Conservation (phyloP, 768 basidiomycete genomes). For the Amanita rubescens region DNA sequence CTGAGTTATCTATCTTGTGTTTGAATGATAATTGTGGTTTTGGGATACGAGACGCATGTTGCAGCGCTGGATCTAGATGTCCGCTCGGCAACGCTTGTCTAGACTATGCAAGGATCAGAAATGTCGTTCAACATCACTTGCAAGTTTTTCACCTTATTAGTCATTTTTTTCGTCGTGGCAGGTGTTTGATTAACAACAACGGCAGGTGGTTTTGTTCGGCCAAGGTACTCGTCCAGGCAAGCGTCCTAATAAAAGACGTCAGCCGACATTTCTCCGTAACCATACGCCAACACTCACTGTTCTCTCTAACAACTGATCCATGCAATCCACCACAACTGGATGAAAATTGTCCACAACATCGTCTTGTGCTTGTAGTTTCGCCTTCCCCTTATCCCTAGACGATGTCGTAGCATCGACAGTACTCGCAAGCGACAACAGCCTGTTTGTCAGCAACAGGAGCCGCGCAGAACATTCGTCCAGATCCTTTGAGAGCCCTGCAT, state of each 20-base stretch:
- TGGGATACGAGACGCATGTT: constrained; percentile 65
- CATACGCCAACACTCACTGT: constrained; percentile 50
- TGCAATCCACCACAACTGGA: constrained; percentile 65
- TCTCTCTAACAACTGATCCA: constrained; percentile 81
- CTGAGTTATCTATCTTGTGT: constrained; percentile 47
- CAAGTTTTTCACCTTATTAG: constrained; percentile 25
- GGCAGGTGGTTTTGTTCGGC: constrained; percentile 58
- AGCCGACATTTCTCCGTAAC: not conserved
- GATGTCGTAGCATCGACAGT: constrained; percentile 29
- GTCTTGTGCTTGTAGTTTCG: constrained; percentile 61
- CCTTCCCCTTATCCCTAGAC: constrained; percentile 32
- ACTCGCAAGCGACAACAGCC: constrained; percentile 46
- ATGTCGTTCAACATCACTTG: not conserved
- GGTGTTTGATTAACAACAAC: constrained; percentile 45
- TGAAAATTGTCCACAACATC: constrained; percentile 83
- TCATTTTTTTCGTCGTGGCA: constrained; percentile 17
- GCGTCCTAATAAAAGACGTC: constrained; percentile 49
- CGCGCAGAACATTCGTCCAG: constrained; percentile 64
- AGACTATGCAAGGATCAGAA: constrained; percentile 19
- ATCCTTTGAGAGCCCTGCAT: constrained; percentile 57
- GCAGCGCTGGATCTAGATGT: constrained; percentile 50
- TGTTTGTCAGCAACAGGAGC: constrained; percentile 60
- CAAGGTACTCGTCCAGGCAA: constrained; percentile 71
- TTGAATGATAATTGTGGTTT: constrained; percentile 83
- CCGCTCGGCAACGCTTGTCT: constrained; percentile 26